These are phyloP conservation scores for Naganishia antarctica DNA, from an alignment of 768 basidiomycete genomes.

Conservation along the genomic window DNA sequence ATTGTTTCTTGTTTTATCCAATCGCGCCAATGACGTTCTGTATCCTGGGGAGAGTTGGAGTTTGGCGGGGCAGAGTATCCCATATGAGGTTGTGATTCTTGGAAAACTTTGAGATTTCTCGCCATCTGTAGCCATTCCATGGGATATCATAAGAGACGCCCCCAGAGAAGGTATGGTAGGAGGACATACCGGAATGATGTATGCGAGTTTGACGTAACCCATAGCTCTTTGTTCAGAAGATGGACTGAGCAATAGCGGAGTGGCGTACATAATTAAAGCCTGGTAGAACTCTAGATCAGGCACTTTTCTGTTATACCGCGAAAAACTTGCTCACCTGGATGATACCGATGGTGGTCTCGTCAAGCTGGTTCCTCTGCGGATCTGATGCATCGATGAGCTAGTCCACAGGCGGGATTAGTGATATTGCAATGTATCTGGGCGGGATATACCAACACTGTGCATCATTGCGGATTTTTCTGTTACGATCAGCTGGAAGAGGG, in stretches of 20 bases:
- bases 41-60: not conserved
- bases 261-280: slow-evolving; percentile 23
- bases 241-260: slow-evolving; percentile 21
- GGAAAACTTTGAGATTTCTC: slow-evolving; percentile 13
- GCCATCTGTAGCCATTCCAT: slow-evolving; percentile 10
- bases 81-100: slow-evolving; percentile 8
- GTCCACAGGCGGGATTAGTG: not conserved
- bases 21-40: slow-evolving; percentile 47
- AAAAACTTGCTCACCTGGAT: slow-evolving; percentile 17
- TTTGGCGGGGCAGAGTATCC: not conserved
- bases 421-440: not conserved
- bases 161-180: no score
- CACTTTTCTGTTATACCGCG: not conserved
- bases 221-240: slow-evolving; percentile 3
- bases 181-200: slow-evolving; percentile 12
- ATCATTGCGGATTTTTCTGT: slow-evolving; percentile 18
- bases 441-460: slow-evolving; percentile 5
- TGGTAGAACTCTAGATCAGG: not conserved
- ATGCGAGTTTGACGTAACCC: slow-evolving; percentile 21
- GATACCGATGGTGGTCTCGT: slow-evolving; percentile 8
- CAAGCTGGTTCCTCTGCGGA: slow-evolving; percentile 9
- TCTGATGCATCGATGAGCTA: slow-evolving; percentile 11
- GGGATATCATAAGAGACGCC: no score
- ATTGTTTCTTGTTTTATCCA: slow-evolving; percentile 50
- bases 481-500: not conserved